These are phyloP conservation scores for Trypanosoma melophagium DNA, from an alignment of 208 protist genomes.

Conservation along the genomic window DNA sequence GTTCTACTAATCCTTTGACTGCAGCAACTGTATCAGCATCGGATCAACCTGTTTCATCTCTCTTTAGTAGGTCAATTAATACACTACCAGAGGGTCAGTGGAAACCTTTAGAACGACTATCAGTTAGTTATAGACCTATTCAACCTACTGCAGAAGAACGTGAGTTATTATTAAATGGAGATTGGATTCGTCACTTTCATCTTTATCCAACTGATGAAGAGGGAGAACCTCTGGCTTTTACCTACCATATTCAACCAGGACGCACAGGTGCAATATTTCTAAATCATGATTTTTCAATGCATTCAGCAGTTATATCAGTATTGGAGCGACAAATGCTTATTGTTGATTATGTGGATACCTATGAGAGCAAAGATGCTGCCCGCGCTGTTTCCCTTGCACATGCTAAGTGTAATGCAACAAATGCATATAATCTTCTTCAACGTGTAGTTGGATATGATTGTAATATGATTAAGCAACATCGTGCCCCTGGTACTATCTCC, in stretches of 20 bases:
- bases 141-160: constrained; percentile 83
- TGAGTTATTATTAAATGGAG: constrained; percentile 61
- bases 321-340: constrained; percentile 80
- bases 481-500: constrained; percentile 76
- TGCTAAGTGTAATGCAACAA: constrained; percentile 47
- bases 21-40: too few relatives aligned
- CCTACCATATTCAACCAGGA: constrained; percentile 83
- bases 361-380: constrained; percentile 47
- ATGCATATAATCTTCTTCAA: constrained; percentile 65
- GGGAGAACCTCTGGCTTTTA: constrained; percentile 62
- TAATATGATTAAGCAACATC: constrained; percentile 81
- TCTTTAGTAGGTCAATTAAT: constrained; percentile 36
- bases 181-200: constrained; percentile 88
- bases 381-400: constrained; percentile 47
- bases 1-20: constrained; percentile 2
- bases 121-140: constrained; percentile 27
- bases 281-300: constrained; percentile 64
- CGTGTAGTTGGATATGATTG: constrained; percentile 71
- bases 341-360: constrained; percentile 63
- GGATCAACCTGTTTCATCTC: neutral
- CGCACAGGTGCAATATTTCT: constrained; percentile 84
- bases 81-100: constrained; percentile 64
- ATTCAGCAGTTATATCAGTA: constrained; percentile 82
- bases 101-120: constrained; percentile 72
- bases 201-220: constrained; percentile 50